Evolutionary conservation across 257 asterid genomes (phyloP).

Genomic region (Solanum stenotomum): DNA sequence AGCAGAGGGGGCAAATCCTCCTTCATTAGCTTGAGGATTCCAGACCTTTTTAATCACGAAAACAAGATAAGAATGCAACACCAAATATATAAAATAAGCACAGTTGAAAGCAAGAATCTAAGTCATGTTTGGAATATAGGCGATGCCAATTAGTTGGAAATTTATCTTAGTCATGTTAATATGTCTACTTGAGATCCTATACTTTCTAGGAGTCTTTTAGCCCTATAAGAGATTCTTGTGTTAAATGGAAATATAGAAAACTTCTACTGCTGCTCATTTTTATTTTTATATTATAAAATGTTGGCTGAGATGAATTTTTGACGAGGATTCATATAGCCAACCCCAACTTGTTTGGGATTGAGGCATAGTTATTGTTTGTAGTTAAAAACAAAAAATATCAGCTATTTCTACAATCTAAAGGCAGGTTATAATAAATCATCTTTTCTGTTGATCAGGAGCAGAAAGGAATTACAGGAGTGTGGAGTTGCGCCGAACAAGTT

Average conservation of each 20-base stretch:
- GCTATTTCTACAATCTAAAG: not conserved
- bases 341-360: not conserved
- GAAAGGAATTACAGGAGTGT: not conserved
- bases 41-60: slow-evolving; percentile 45
- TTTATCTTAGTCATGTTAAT: not conserved
- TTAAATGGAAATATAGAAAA: not conserved
- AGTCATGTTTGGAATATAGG: not conserved
- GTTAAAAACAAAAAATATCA: not conserved
- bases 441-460: not conserved
- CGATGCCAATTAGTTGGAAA: not conserved
- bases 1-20: slow-evolving; percentile 83
- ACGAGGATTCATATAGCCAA: not conserved
- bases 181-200: not conserved
- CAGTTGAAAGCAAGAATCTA: not conserved
- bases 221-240: not conserved
- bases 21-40: slow-evolving; percentile 79
- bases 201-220: not conserved
- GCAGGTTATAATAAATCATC: not conserved
- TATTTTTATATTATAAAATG: not conserved
- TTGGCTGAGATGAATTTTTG: not conserved
- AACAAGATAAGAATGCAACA: not conserved
- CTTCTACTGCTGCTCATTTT: not conserved
- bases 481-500: not conserved
- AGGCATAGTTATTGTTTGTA: not conserved
- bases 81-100: not conserved